A percentile compares a stretch with the other conserved stretches of the same genome.
phyloP scores from a whole-genome alignment of 139 green algal species.

The Auxenochlorella pyrenoidosa region DNA sequence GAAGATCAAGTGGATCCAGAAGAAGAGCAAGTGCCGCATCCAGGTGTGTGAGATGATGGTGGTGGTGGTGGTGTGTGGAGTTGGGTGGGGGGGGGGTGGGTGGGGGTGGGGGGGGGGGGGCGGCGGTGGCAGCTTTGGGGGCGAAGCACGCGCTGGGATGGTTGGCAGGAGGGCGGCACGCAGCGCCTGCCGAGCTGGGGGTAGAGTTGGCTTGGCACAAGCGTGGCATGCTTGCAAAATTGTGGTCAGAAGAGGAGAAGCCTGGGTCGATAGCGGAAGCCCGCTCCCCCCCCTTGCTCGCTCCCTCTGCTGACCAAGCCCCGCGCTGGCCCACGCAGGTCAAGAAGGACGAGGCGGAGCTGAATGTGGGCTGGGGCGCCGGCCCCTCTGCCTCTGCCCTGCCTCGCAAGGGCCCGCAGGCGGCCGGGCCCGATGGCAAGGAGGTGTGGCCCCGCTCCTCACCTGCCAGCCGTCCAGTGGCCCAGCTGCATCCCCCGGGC shows the following conservation, averaged over 20 bases:
- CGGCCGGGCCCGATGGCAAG: slow-evolving; percentile 1
- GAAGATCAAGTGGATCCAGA: slow-evolving; percentile 88
- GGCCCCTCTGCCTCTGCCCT: slow-evolving; percentile 35
- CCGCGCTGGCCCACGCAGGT: not conserved
- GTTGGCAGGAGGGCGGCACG: too few relatives aligned
- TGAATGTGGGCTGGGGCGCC: slow-evolving; percentile 74
- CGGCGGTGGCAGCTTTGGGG: too few relatives aligned
- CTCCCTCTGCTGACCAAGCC: not conserved
- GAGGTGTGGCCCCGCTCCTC: not conserved
- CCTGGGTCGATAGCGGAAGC: too few relatives aligned
- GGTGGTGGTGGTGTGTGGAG: not conserved
- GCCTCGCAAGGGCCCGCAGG: slow-evolving; percentile 24
- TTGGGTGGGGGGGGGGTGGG: too few relatives aligned
- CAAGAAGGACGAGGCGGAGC: slow-evolving; percentile 81
- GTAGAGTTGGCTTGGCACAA: too few relatives aligned
- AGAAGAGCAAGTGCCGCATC: slow-evolving; percentile 80
- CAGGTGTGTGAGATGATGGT: slow-evolving; percentile 44
- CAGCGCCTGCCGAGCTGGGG: too few relatives aligned
- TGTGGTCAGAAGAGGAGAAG: too few relatives aligned
- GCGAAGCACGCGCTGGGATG: too few relatives aligned
- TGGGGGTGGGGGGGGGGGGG: too few relatives aligned
- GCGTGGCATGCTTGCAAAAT: too few relatives aligned
- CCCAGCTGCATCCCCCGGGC: too few relatives aligned
- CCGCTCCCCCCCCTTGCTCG: not conserved
- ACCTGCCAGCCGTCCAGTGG: too few relatives aligned